Conservation (phyloP, 164 flowering plant genomes). For the Tinospora cordifolia region DNA sequence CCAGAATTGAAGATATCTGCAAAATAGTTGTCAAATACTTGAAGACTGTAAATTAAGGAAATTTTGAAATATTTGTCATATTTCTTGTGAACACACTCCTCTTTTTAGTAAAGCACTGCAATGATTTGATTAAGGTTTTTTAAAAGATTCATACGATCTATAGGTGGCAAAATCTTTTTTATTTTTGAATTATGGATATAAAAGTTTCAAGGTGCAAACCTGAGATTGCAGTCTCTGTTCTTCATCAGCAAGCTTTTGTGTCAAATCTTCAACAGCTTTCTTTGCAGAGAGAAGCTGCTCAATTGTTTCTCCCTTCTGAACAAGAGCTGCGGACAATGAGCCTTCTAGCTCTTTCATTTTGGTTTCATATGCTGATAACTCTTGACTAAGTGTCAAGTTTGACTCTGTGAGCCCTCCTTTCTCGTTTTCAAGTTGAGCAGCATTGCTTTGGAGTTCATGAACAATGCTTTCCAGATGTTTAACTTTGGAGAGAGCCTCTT, state of each 20-base stretch:
- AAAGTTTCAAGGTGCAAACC: conserved; percentile 31
- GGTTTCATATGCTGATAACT: conserved; percentile 45
- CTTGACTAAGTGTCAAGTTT: conserved; percentile 59
- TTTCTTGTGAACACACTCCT: too few relatives aligned
- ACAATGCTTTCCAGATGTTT: conserved; percentile 41
- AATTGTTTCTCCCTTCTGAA: conserved; percentile 45
- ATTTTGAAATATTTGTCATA: too few relatives aligned
- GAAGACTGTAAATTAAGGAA: background rate
- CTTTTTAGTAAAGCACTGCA: too few relatives aligned
- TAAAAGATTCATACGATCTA: too few relatives aligned
- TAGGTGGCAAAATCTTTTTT: too few relatives aligned
- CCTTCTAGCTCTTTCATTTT: conserved; percentile 44
- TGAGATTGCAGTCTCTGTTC: conserved; percentile 52
- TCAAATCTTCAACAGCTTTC: conserved; percentile 52
- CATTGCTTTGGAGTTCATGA: conserved; percentile 44
- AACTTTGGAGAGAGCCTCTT: conserved; percentile 42
- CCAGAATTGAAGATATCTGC: conserved; percentile 69
- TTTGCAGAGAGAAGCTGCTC: conserved; percentile 47
- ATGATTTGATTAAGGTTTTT: background rate
- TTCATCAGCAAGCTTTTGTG: conserved; percentile 45
- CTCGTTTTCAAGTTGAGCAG: conserved; percentile 38
- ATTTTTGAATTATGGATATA: background rate
- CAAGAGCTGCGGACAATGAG: conserved; percentile 29
- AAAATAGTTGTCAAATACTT: conserved; percentile 1
- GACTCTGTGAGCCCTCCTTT: conserved; percentile 52